Evolutionary conservation across 306 rosid genomes (phyloP).

Genomic region (Sindora glabra): DNA sequence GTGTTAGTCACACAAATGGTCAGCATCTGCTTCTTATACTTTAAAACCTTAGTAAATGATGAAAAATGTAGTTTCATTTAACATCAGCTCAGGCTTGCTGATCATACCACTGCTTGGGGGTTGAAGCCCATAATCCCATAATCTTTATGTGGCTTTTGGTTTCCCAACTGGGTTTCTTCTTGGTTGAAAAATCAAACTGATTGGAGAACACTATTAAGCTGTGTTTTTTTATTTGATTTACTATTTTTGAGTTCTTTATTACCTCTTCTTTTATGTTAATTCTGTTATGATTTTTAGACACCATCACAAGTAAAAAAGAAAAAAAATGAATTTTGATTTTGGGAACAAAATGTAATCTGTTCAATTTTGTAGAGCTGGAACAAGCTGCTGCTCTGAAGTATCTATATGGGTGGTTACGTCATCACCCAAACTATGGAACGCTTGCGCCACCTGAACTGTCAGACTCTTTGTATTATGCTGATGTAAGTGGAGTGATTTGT

Average conservation of each 20-base stretch:
- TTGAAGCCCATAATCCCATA: no score
- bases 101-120: no score
- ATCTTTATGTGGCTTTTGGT: no score
- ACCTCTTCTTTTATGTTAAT: no score
- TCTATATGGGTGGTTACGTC: conserved; percentile 77
- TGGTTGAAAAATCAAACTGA: background rate
- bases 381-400: conserved; percentile 80
- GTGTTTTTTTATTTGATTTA: no score
- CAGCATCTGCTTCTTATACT: conserved; percentile 24
- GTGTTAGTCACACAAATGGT: conserved; percentile 99
- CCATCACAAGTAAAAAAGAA: no score
- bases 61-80: background rate
- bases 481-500: conserved; percentile 51
- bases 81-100: background rate
- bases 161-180: background rate
- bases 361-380: conserved; percentile 74
- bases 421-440: conserved; percentile 80
- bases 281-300: no score
- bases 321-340: conserved; percentile 11
- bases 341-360: background rate
- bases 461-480: conserved; percentile 76
- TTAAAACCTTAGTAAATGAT: background rate
- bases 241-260: no score
- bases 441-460: conserved; percentile 69
- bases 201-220: background rate